A percentile compares a stretch with the other conserved stretches of the same genome.
Evolutionary conservation across 192 early-diverging fungal species (phyloP).

Genomic region (Phycomyces blakesleeanus): DNA sequence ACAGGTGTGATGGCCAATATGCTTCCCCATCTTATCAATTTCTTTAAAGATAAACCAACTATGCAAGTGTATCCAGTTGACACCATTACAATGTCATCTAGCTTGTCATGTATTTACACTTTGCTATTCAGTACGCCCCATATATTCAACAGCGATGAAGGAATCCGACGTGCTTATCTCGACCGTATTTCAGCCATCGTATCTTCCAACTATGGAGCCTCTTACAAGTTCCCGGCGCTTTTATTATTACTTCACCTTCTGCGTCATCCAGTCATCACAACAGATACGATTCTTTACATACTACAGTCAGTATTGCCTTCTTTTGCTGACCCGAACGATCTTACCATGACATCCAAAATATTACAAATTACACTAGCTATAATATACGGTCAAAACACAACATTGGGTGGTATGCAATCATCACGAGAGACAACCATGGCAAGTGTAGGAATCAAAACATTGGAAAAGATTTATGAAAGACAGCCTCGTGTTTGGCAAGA

Average conservation of each 20-base stretch:
- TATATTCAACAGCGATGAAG: neutral
- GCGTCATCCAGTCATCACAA: slow-evolving; percentile 17
- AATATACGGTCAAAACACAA: slow-evolving; percentile 25
- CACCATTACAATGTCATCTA: neutral
- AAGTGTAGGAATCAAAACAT: slow-evolving; percentile 44
- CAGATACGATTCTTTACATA: slow-evolving; percentile 35
- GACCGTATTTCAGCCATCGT: slow-evolving; percentile 3
- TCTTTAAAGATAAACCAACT: neutral
- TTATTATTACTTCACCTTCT: slow-evolving; percentile 46
- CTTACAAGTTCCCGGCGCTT: slow-evolving; percentile 40
- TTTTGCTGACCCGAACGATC: slow-evolving; percentile 42
- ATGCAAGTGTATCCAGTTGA: neutral
- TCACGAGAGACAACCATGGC: slow-evolving; percentile 23
- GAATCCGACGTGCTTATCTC: neutral
- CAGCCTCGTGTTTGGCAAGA: slow-evolving; percentile 55
- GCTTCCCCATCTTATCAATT: neutral
- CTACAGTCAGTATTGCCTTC: slow-evolving; percentile 42
- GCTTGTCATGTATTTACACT: neutral
- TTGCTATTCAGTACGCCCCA: slow-evolving; percentile 7
- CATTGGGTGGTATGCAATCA: neutral
- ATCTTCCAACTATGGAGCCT: neutral
- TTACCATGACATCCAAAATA: slow-evolving; percentile 43
- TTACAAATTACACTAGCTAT: slow-evolving; percentile 42
- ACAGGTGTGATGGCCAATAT: neutral
- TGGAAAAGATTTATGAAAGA: slow-evolving; percentile 39